Evolutionary conservation across 2,329 filamentous ascomycete species (phyloP), one percentile per base, ranked within the genome.

Genomic region (Claviceps sp.): DNA sequence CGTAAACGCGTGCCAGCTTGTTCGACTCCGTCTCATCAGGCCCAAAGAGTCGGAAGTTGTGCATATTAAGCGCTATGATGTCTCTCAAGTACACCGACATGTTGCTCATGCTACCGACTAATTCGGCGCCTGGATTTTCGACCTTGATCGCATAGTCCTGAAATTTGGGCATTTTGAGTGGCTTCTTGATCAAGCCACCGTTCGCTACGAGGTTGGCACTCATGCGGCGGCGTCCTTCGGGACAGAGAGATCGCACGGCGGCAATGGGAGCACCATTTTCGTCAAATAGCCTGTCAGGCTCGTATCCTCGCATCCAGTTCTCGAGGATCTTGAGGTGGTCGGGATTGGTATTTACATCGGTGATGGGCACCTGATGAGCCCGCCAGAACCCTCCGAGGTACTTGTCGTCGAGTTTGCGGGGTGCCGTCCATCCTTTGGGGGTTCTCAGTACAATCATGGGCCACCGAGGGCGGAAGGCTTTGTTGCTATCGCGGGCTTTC

Each of bases 21-120:
- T 90, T 90, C 22, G 84, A 88, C 63, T 89, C 81, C 0, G 85
- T 89, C 74, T 90, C 86, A 61, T 90, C 86, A 0, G 86, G 86
- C 0, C 85, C 85, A 58, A 89, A 87, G 5, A 89, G 72, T 44
- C 86, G 82, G 74, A 90, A 90, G 62, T 77, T 84, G 53, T 71
- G 72, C 57, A 70, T 72, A 61, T 90, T 90, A 38, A 70, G 67
- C 26, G 73, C 75, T 26, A 89, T 73, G 46, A 89, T 72, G 53
- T 89, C 84, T 36, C 79, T 76, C 47, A 90, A 68, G 66, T 83
- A 87, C 1, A 65, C 69, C 14, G 81, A 78, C 68, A 88, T 84
- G 61, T 84, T 85, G 22, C 67, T 66, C 85, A 90, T 89, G 64
- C 82, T 84, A 26, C 76, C 77, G 7, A 72, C 72, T 52, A 72